Percentiles rank a stretch among this genome's conserved stretches.
Evolutionary conservation across 768 basidiomycete species (phyloP).

Genomic region (Dioszegia crocea): DNA sequence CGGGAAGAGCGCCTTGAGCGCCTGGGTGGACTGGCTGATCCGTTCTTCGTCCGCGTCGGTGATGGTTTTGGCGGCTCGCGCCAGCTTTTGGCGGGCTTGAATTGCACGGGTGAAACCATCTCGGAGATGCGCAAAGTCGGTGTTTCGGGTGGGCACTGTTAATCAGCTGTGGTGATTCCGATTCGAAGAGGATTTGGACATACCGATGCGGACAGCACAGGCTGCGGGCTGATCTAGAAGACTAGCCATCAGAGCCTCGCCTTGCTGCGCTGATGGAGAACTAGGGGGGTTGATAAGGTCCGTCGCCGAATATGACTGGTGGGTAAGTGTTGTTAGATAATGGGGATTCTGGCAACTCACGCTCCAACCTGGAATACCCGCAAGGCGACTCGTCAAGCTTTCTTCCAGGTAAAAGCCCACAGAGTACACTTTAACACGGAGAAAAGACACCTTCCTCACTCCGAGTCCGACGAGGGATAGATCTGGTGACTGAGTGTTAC

Average conservation of each 20-base stretch:
- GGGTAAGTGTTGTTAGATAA: background rate
- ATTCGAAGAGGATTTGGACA: constrained; percentile 1
- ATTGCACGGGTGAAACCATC: constrained; percentile 52
- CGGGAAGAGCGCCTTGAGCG: constrained; percentile 50
- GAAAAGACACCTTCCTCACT: constrained; percentile 81
- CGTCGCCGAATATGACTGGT: constrained; percentile 24
- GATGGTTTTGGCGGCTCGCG: constrained; percentile 30
- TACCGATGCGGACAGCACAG: constrained; percentile 50
- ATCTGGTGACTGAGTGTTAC: constrained; percentile 50
- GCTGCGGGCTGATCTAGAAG: constrained; percentile 39
- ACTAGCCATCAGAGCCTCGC: constrained; percentile 42
- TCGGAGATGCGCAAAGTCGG: constrained; percentile 51
- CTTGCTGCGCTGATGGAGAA: constrained; percentile 18
- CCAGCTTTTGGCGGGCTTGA: constrained; percentile 49
- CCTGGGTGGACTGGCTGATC: constrained; percentile 40
- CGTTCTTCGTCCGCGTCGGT: constrained; percentile 42
- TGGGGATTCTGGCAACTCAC: constrained; percentile 17
- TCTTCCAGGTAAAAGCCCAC: constrained; percentile 86
- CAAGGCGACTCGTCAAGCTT: constrained; percentile 24
- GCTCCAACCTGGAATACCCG: constrained; percentile 38
- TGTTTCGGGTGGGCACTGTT: constrained; percentile 51
- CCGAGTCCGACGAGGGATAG: constrained; percentile 77
- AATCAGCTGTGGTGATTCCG: background rate
- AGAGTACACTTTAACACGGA: constrained; percentile 81
- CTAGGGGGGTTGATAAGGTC: constrained; percentile 25